Base-by-base conservation (phyloP, 208 protist genomes). In the Naegleria fowleri region DNA sequence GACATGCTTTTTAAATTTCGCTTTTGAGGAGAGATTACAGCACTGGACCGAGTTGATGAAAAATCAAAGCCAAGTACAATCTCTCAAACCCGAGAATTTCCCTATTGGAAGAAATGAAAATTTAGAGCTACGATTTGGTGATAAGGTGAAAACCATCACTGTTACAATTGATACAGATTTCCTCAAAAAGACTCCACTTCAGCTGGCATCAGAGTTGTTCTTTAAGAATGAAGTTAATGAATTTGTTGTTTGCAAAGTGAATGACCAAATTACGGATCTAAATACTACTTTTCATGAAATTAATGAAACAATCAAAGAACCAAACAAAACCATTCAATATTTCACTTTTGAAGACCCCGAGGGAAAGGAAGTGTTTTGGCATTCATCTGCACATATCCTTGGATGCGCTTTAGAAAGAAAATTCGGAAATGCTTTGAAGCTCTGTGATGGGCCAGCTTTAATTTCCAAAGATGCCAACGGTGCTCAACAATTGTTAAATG, bases 311-410 rank as follows among this genome's bases (percentile, higher is more conserved):
- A 19, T 36, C 19, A 13, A 29, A 36, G 7, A 19, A 36, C 19
- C 19, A 6, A 36, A 36, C 9, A 87, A 52, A 36, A 11, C 22
- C 52, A n/a, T 87, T 55, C 7, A 36, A 40, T 87, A 33, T 9
- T 33, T 41, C 33, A 87, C 84, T 52, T 87, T 87, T 48, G 39
- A 36, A 41, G 6, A 9, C 0, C 5, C 38, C 39, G 84, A 91
- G 52, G 92, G 83, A 48, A 76, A 86, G 25, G 59, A 93, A 39
- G 85, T 93, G 11, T 94, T 94, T 89, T 94, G 91, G 92, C 93
- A 95, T 87, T 95, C 93, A 11, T 85, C 90, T 88, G 90, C 93
- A 19, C 93, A 95, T 40, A 9, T 95, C 33, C 76, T 95, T 0
- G 93, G 93, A 11, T 41, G 25, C 51, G 91, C 92, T 36, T 36